These are phyloP conservation scores for Pichia thaimueangensis DNA, from an alignment of 805 yeast species.

Conservation along the genomic window DNA sequence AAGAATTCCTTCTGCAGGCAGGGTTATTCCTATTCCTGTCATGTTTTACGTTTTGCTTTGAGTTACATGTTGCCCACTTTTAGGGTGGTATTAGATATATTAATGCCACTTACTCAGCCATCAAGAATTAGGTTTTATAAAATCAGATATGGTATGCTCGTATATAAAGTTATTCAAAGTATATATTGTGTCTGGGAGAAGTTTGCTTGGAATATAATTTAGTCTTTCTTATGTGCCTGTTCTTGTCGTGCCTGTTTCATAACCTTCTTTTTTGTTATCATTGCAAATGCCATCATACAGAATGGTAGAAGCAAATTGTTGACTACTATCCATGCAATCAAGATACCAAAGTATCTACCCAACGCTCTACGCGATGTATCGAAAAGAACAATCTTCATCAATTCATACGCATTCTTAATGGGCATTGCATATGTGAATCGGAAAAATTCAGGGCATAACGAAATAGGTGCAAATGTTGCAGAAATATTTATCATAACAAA, in stretches of 20 bases:
- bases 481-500: conserved; percentile 68
- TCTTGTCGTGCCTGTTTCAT: conserved; percentile 3
- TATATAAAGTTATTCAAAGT: too few relatives aligned
- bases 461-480: conserved; percentile 63
- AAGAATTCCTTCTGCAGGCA: too few relatives aligned
- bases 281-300: conserved; percentile 28
- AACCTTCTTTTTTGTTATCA: conserved; percentile 11
- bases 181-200: too few relatives aligned
- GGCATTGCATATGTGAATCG: conserved; percentile 67
- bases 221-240: too few relatives aligned
- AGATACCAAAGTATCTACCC: conserved; percentile 22
- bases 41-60: too few relatives aligned
- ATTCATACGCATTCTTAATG: conserved; percentile 57
- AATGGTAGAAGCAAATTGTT: conserved; percentile 34
- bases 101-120: too few relatives aligned
- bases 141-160: too few relatives aligned
- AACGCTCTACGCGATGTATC: conserved; percentile 45
- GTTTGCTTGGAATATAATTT: too few relatives aligned
- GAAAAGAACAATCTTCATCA: conserved; percentile 52
- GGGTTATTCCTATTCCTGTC: too few relatives aligned
- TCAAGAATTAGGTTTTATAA: too few relatives aligned
- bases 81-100: too few relatives aligned
- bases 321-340: conserved; percentile 19
- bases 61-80: too few relatives aligned
- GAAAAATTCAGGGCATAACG: conserved; percentile 48